These are phyloP conservation scores for Bathelium albidoporum DNA, from an alignment of 495 filamentous ascomycete species.

Conservation along the genomic window DNA sequence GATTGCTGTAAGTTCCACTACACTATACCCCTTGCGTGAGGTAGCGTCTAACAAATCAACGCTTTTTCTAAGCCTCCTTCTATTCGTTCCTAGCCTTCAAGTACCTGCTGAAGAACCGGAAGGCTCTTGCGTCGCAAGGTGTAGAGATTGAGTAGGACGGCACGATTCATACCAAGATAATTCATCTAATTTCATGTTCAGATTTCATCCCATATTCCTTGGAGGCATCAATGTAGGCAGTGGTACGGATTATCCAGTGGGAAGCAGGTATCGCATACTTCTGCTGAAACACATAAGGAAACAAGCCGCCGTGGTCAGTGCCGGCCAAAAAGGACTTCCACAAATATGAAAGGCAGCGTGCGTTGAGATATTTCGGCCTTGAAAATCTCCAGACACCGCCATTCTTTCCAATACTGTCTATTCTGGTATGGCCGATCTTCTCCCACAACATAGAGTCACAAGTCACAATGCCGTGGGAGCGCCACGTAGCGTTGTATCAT, in stretches of 20 bases:
- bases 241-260: slow-evolving; percentile 33
- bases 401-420: slow-evolving; percentile 43
- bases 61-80: slow-evolving; percentile 31
- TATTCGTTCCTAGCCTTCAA: not conserved
- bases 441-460: too few relatives aligned
- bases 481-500: not conserved
- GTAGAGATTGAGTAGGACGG: slow-evolving; percentile 51
- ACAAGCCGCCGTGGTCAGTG: slow-evolving; percentile 63
- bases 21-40: not conserved
- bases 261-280: not conserved
- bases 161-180: not conserved
- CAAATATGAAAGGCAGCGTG: slow-evolving; percentile 43
- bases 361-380: slow-evolving; percentile 44
- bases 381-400: slow-evolving; percentile 35
- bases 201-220: slow-evolving; percentile 61
- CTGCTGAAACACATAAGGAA: slow-evolving; percentile 36
- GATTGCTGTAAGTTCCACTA: slow-evolving; percentile 39
- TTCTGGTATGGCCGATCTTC: slow-evolving; percentile 38
- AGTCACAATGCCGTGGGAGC: too few relatives aligned
- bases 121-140: slow-evolving; percentile 28
- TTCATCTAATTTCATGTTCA: slow-evolving; percentile 20
- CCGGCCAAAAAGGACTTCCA: slow-evolving; percentile 54
- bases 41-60: slow-evolving; percentile 1
- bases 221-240: slow-evolving; percentile 58
- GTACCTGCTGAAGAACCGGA: not conserved